phyloP scores from a whole-genome alignment of 306 rosid species.

The Sindora glabra region DNA sequence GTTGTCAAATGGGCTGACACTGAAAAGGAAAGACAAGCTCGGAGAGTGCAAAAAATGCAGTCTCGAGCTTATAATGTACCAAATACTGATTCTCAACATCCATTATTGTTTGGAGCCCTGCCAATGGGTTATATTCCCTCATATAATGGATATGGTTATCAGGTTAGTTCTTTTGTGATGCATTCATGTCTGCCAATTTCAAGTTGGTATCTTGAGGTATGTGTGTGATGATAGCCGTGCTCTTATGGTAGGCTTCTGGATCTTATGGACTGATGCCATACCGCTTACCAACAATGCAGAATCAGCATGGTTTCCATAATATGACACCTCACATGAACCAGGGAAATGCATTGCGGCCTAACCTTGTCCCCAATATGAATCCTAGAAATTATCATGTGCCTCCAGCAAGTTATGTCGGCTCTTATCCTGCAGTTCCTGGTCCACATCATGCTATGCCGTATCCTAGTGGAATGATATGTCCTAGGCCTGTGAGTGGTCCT shows the following conservation, averaged over 20 bases:
- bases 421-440: slow-evolving; percentile 80
- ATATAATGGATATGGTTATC: slow-evolving; percentile 93
- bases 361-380: slow-evolving; percentile 57
- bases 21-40: slow-evolving; percentile 97
- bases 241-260: slow-evolving; percentile 66
- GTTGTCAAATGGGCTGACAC: slow-evolving; percentile 99
- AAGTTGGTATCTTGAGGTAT: not conserved
- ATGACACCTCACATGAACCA: slow-evolving; percentile 79
- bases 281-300: slow-evolving; percentile 85
- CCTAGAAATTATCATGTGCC: slow-evolving; percentile 68
- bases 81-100: slow-evolving; percentile 69
- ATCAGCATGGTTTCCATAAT: slow-evolving; percentile 83
- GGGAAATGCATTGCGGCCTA: slow-evolving; percentile 72
- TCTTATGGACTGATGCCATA: slow-evolving; percentile 81
- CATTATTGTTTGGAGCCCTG: slow-evolving; percentile 85
- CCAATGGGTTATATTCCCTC: slow-evolving; percentile 86
- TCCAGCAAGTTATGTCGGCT: slow-evolving; percentile 63
- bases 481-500: slow-evolving; percentile 57
- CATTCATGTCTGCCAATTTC: no score
- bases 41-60: slow-evolving; percentile 92
- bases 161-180: slow-evolving; percentile 39
- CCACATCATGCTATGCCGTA: slow-evolving; percentile 83
- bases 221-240: slow-evolving; percentile 13
- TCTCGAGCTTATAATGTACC: slow-evolving; percentile 65
- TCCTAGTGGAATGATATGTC: slow-evolving; percentile 71